Evolutionary conservation across 768 basidiomycete species (phyloP), one percentile per base, ranked within the genome.

Genomic region (Leccinum uliginosum): DNA sequence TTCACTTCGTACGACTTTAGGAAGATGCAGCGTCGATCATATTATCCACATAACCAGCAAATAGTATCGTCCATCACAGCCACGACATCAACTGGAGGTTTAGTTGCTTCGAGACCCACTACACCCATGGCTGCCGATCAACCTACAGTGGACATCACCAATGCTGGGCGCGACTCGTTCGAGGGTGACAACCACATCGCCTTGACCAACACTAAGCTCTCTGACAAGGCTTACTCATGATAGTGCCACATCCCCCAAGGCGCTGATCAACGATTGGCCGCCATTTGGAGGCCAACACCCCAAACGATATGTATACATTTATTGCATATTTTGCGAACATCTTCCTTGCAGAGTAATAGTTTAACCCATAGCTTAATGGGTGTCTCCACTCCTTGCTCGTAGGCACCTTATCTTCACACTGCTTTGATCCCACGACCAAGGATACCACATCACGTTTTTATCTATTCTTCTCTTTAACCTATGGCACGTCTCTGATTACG

Each of bases 1-100:
- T 97, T 97, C 71, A 87, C 87, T 15, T 80, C 88, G 6, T 97
- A 97, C 65, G 94, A 98, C 73, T 96, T 92, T 73, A 87, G 87
- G 74, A 89, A 87, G 73, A 93, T 91, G 85, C 85, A 87, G 67
- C 84, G 94, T 35, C 87, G 91, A 60, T 92, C 92, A 21, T 95
- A 97, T 67, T 96, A 93, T 71, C 90, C 90, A 10, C 84, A 87
- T 51, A 91, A 89, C 69, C 90, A 89, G 60, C 79, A 83, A 62
- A 75, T 80, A 51, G 69, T 78, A 24, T 75, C 78, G 4, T 84
- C 87, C 4, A 76, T 84, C 53, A 91, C 89, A 5, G 87, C 84
- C 24, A 89, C 88, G 0, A 86, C 82, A 3, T 89, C 89, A 23
- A 86, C 87, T 1, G 84, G 84, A 14, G 88, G 86, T 3, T 69